Base-by-base conservation (phyloP, 148 eudicot genomes). In the Mesembryanthemum crystallinum region DNA sequence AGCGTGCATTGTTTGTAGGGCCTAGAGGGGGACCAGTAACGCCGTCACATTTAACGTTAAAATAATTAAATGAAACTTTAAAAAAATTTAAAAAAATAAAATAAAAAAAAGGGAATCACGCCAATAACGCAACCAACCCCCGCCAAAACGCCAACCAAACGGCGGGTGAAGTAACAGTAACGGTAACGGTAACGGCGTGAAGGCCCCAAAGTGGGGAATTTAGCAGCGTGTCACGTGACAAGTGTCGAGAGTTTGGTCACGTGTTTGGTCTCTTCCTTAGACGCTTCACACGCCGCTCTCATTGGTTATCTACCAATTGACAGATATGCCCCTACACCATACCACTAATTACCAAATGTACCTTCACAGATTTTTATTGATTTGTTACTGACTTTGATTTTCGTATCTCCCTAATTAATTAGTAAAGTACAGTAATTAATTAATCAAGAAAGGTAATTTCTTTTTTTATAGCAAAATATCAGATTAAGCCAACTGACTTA, bases 241-340 rank as follows among this genome's bases (percentile, higher is more conserved):
- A 64, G 67, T 67, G 81, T 73, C 62, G 21, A 33, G 51, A 71
- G 73, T n/a, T 68, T 17, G 73, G 67, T 82, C 84, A 82, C 84
- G 78, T 82, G 84, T 68, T 77, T 77, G 65, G 75, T 77, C 75
- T 60, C 25, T 49, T 17, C 51, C 23, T 47, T 69, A n/a, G 69
- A 77, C 80, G 80, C 70, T 70, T 77, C 69, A 71, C 80, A 71
- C 80, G 69, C 80, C 70, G n/a, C 59, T 77, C 52, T 71, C 39
- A 71, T 77, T 61, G 75, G 80, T 20, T 57, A 39, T 42, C 42
- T 18, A 3, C 5, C 17, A 58, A 42, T 39, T 4, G 51, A 62
- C 75, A 30, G 13, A 71, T 51, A 15, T 54, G 13, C 64, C 72
- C 78, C 62, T 74, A 30, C 10, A 20, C 45, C n/a, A 9, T 21